These are phyloP conservation scores for Juncus effusus DNA, from an alignment of 176 grass and related monocot species.

Conservation along the genomic window DNA sequence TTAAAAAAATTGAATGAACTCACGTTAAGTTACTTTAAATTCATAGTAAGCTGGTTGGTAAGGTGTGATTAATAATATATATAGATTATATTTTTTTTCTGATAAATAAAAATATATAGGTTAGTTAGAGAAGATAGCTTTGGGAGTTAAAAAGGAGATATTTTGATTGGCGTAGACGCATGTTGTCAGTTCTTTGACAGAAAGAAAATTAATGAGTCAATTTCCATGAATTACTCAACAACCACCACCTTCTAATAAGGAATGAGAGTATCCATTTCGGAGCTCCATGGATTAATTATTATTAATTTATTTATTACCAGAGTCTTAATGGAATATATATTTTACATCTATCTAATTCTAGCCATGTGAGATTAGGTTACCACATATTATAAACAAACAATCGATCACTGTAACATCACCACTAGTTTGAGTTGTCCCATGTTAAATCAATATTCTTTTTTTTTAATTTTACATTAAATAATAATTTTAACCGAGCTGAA, in stretches of 20 bases:
- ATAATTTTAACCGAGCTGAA: no score
- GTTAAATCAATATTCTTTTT: neutral
- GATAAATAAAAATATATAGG: neutral
- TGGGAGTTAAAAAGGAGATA: conserved; percentile 14
- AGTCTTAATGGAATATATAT: no score
- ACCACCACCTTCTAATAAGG: neutral
- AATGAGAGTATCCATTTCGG: no score
- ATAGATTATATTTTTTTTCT: neutral
- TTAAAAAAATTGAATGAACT: neutral
- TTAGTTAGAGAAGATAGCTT: conserved; percentile 12
- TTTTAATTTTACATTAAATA: neutral
- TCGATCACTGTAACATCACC: neutral
- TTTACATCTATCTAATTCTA: no score
- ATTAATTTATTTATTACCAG: no score
- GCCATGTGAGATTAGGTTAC: no score
- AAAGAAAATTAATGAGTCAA: neutral
- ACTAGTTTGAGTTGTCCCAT: neutral
- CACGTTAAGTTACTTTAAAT: no score
- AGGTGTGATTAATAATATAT: no score
- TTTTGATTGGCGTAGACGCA: neutral
- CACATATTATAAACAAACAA: no score
- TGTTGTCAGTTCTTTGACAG: neutral
- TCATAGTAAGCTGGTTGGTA: no score
- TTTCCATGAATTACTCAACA: conserved; percentile 1
- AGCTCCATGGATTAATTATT: no score